These are phyloP conservation scores for Scheffersomyces titani DNA, from an alignment of 1,139 yeast genomes.

Conservation along the genomic window DNA sequence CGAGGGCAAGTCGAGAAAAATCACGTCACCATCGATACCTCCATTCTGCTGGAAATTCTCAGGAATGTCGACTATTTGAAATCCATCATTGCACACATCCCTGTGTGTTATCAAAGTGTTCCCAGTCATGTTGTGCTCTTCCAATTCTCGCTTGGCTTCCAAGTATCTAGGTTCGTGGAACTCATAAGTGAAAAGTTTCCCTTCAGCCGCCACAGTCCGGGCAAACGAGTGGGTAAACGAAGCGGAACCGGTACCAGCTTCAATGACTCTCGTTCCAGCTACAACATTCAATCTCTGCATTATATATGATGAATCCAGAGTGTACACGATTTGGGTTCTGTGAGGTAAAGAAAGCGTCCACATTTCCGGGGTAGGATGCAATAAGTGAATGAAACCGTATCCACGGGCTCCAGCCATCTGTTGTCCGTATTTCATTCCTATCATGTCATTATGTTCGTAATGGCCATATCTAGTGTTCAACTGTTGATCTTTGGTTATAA, in stretches of 20 bases:
- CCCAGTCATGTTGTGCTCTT: slow-evolving; percentile 62
- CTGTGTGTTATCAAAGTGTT: slow-evolving; percentile 73
- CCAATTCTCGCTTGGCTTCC: slow-evolving; percentile 79
- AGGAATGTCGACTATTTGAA: slow-evolving; percentile 48
- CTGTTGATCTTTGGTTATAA: slow-evolving; percentile 55
- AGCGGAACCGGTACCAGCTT: slow-evolving; percentile 98
- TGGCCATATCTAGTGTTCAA: slow-evolving; percentile 88
- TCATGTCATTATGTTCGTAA: slow-evolving; percentile 79
- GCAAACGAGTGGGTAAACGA: slow-evolving; percentile 94
- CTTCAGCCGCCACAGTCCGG: slow-evolving; percentile 65
- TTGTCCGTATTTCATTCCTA: slow-evolving; percentile 80
- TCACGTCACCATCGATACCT: slow-evolving; percentile 35
- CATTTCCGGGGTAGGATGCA: slow-evolving; percentile 92
- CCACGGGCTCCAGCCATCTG: slow-evolving; percentile 82
- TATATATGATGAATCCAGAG: slow-evolving; percentile 92
- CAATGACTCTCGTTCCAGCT: slow-evolving; percentile 80
- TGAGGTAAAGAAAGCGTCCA: slow-evolving; percentile 97
- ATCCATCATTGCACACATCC: slow-evolving; percentile 91
- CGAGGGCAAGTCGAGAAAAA: slow-evolving; percentile 91
- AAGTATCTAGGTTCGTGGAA: slow-evolving; percentile 82
- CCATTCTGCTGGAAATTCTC: slow-evolving; percentile 27
- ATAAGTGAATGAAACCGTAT: slow-evolving; percentile 81
- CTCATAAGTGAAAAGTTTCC: slow-evolving; percentile 80
- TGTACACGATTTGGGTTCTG: slow-evolving; percentile 95
- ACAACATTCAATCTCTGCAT: slow-evolving; percentile 75